Base-by-base conservation (phyloP, 2,329 filamentous ascomycete species). In the Epicoccum nigrum region DNA sequence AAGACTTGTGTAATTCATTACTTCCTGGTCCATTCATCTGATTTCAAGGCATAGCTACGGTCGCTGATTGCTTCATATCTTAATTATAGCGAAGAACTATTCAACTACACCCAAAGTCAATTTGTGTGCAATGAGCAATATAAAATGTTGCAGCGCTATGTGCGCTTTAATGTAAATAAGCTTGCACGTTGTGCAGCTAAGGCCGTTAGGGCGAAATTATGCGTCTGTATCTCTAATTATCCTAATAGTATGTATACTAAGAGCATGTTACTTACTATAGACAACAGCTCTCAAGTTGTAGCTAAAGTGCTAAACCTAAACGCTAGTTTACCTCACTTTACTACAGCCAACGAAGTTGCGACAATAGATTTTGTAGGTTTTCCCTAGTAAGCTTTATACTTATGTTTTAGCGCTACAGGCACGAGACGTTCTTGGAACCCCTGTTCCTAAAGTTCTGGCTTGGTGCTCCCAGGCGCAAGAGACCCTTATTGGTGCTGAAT, bases 261-360 rank as follows among this genome's bases (percentile, higher is more conserved):
- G 54, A 59, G 46, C 8, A 57, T 73, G 23, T 55, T 74, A 20
- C 43, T 74, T 20, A 68, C 65, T 1, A 73, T 75, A 69, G 65
- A 74, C 27, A 53, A 74, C 52, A 66, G 68, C 9, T 57, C 56
- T 40, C 50, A 70, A 54, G 62, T 73, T 4, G 60, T 75, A 16
- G 73, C 69, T 6, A 74, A 71, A 57, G 46, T 75, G n/a, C 72
- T 70, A 2, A 70, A 71, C 54, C 70, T 70, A 15, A 73, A 72
- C 56, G 68, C 69, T 51, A 72, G 72, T 4, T 21, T 55, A 28
- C 51, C 63, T 25, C 69, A 71, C 49, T 68, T 64, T 23, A 72
- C 67, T 7, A 75, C 70, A 17, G 71, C 72, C 7, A 74, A 68
- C 40, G 70, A 73, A 56, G 71, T 71, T 30, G 73, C 73, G 2